Evolutionary conservation across 331 rosid species (phyloP).

Genomic region (Telfairia occidentalis): DNA sequence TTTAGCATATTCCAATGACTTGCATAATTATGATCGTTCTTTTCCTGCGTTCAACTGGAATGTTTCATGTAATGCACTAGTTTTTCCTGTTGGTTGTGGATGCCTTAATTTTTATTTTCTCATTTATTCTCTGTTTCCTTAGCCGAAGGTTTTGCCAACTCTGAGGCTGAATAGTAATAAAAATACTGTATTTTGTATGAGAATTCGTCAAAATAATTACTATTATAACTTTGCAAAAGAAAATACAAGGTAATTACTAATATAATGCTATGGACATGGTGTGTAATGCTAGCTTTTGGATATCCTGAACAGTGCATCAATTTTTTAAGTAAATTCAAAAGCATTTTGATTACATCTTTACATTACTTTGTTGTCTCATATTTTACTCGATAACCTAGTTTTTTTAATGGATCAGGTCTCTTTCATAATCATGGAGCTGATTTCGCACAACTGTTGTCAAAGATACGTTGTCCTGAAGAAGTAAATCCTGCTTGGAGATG

Average conservation of each 20-base stretch:
- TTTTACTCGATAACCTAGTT: not conserved
- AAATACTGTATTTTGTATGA: not conserved
- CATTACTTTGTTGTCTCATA: not conserved
- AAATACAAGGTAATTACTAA: not conserved
- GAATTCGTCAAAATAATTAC: not conserved
- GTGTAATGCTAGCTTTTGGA: not conserved
- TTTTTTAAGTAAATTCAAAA: not conserved
- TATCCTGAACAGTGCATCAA: not conserved
- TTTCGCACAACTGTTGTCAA: constrained; percentile 38
- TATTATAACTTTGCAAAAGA: not conserved
- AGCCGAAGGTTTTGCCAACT: not conserved
- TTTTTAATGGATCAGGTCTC: constrained; percentile 23
- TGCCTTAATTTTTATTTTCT: not conserved
- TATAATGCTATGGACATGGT: not conserved
- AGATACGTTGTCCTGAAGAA: constrained; percentile 57
- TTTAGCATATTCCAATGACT: not conserved
- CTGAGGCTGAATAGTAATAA: not conserved
- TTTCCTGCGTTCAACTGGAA: not conserved
- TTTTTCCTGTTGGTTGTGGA: not conserved
- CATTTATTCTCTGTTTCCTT: not conserved
- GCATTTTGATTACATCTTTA: constrained; percentile 2
- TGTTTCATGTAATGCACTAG: not conserved
- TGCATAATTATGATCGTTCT: not conserved
- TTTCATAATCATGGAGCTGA: constrained; percentile 18
- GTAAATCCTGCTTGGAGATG: constrained; percentile 78